Percentiles rank a stretch among this genome's conserved stretches.
Evolutionary conservation across 176 grass and related monocot genomes (phyloP).

Genomic region (Triticum monococcum): DNA sequence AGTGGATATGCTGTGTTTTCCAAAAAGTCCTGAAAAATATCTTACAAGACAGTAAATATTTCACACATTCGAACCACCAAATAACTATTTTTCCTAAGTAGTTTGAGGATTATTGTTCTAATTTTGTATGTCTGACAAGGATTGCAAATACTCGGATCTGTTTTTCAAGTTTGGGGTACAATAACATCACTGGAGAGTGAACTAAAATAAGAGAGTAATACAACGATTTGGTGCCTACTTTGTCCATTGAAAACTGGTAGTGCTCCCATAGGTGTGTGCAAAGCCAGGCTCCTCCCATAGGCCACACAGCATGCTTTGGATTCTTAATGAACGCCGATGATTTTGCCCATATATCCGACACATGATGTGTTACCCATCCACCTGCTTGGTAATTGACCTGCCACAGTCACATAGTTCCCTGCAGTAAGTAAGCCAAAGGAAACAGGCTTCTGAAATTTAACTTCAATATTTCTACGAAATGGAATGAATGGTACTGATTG

Average conservation of each 20-base stretch:
- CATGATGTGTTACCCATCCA: slow-evolving; percentile 80
- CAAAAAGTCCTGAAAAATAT: slow-evolving; percentile 51
- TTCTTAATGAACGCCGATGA: slow-evolving; percentile 58
- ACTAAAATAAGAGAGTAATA: neutral
- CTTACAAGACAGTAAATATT: neutral
- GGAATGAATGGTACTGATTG: neutral
- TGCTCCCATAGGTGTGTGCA: slow-evolving; percentile 87
- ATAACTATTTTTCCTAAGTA: neutral
- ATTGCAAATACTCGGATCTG: neutral
- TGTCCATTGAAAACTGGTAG: slow-evolving; percentile 63
- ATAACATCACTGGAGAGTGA: neutral
- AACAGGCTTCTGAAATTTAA: neutral
- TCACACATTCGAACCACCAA: neutral
- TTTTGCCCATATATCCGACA: slow-evolving; percentile 86
- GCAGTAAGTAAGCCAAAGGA: neutral
- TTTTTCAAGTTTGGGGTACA: neutral
- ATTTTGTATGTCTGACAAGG: neutral
- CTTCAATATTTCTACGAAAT: neutral
- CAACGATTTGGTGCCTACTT: slow-evolving; percentile 39
- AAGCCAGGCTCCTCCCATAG: slow-evolving; percentile 89
- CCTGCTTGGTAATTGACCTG: slow-evolving; percentile 71
- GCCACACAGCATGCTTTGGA: slow-evolving; percentile 68
- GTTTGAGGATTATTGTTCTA: neutral
- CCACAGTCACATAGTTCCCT: neutral
- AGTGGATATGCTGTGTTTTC: slow-evolving; percentile 73